Evolutionary conservation across 2,329 filamentous ascomycete species (phyloP), one percentile per base, ranked within the genome.

Genomic region (Ceratocystis papillata): DNA sequence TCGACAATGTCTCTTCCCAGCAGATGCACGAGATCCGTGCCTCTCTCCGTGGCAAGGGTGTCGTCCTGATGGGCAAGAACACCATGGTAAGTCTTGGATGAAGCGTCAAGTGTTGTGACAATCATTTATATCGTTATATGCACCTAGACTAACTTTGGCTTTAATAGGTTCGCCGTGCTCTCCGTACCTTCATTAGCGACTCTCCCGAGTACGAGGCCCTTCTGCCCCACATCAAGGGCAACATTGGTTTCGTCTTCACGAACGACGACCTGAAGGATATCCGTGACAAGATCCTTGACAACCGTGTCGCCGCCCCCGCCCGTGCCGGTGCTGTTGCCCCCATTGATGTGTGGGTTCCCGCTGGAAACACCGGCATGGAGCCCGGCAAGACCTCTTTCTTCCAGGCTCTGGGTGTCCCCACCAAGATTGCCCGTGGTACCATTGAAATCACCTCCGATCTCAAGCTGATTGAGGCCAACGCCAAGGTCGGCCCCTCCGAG

Each of bases 381-480:
- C 95, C 94, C 78, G 95, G 95, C 80, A 99, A 99, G 89, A 99
- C 94, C 76, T 97, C 94, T 78, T 99, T 99, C 91, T 99, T 99
- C 92, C 94, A 99, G 88, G 94, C 94, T 76, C 94, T 99, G 81
- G 93, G 93, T 90, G 91, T 99, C 78, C 94, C 94, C 77, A 99
- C 94, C 86, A 99, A 99, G 91, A 99, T 99, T 82, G 94, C 94
- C 78, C 94, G 94, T 96, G 95, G 94, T 95, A 99, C 94, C 82
- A 99, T 99, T 82, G 94, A 99, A 90, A 99, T 99, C 77, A 96
- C 92, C 71, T 83, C 87, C 75, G 94, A 99, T 77, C 84, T 99
- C 75, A 97, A 96, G 89, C 89, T 99, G 79, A 88, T 97, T 76
- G 91, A 96, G 84, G 85, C 90, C 71, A 87, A 87, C 73, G 83